Base-by-base conservation (phyloP, 1,139 yeast genomes). In the Geotrichum fermentans region DNA sequence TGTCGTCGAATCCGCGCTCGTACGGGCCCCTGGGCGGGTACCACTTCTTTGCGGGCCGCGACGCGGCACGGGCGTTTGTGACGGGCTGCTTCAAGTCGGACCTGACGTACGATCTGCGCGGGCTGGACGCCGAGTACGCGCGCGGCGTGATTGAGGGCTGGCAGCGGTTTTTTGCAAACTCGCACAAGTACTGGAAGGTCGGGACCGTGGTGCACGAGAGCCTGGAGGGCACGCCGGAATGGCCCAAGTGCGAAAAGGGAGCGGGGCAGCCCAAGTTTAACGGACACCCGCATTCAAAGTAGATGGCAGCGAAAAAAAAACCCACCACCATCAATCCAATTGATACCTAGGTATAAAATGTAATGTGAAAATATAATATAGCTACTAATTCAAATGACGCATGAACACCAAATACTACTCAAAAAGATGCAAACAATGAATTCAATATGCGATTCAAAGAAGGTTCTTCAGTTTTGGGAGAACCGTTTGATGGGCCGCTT, bases 1-100 rank as follows among this genome's bases (percentile, higher is more conserved):
- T 86, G 2, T 66, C 80, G 2, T 64, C 74, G 0, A 70, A 77
- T n/a, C 68, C 73, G 1, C 66, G 61, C 1, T 68, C 82, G 1
- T 86, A 87, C 62, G 88, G 88, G 0, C 83, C 85, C 0, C 69
- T 72, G 1, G 89, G 89, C 0, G 64, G 82, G 0, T 86, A 86
- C 62, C 63, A 70, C 3, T 68, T 73, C 47, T 77, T 87, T 60
- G 74, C 81, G 21, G 95, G 95, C 0, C 69, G 68, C 43, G 95
- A 87, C 62, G 77, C 80, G 40, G 83, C 92, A 0, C 68, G 95
- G 42, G 88, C 88, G 22, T 82, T 78, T 58, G 83, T 80, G 3
- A 86, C 92, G 1, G 94, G 94, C 4, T 86, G 95, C 60, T 78
- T 86, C 56, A 64, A 68, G 39, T 73, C 75, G 18, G 73, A 70